Evolutionary conservation across 2,329 filamentous ascomycete species (phyloP).

Genomic region (Colletotrichum camelliae): DNA sequence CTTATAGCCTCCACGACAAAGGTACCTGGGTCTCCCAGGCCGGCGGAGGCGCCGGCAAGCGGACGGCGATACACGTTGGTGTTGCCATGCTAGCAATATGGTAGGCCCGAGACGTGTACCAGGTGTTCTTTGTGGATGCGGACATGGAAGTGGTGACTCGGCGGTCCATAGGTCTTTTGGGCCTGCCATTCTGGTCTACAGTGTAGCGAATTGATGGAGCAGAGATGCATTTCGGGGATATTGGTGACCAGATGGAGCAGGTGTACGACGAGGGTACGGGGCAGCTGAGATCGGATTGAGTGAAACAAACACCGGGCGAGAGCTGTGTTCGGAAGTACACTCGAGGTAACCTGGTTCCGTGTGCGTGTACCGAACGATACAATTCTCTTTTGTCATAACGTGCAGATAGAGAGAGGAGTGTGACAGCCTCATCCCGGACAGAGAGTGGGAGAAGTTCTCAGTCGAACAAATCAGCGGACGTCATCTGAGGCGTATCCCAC

Average conservation of each 20-base stretch:
- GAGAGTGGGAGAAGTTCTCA: slow-evolving; percentile 20
- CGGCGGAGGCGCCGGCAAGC: slow-evolving; percentile 16
- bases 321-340: slow-evolving; percentile 2
- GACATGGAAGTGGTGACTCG: slow-evolving; percentile 9
- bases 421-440: slow-evolving; percentile 22
- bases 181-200: neutral
- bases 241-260: neutral
- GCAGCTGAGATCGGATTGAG: neutral
- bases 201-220: slow-evolving; percentile 6
- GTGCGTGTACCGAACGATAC: slow-evolving; percentile 5
- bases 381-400: slow-evolving; percentile 23
- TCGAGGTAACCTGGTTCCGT: neutral
- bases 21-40: slow-evolving; percentile 13
- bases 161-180: neutral
- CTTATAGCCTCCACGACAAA: slow-evolving; percentile 15
- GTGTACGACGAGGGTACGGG: slow-evolving; percentile 1
- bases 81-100: slow-evolving; percentile 6
- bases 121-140: slow-evolving; percentile 5
- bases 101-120: slow-evolving; percentile 1
- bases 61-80: slow-evolving; percentile 15
- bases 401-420: slow-evolving; percentile 20
- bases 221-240: slow-evolving; percentile 3
- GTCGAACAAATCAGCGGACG: slow-evolving; percentile 21
- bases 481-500: slow-evolving; percentile 19
- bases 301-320: neutral